Conservation (phyloP, 306 rosid species). For the Acacia acuminata region DNA sequence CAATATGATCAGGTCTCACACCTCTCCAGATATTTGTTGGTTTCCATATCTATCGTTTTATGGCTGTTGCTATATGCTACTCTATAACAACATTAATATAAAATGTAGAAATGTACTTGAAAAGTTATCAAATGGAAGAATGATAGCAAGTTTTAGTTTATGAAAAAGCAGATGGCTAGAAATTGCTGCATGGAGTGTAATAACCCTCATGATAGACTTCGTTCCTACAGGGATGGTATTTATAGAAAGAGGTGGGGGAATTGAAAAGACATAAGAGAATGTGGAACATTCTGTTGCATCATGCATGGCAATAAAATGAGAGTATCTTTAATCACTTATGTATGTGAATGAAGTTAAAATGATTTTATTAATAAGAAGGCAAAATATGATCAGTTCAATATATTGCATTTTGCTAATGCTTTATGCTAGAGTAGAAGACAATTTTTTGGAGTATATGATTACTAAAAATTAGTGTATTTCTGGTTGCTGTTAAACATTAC, state of each 20-base stretch:
- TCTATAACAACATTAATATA: too few species aligned
- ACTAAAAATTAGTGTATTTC: not conserved
- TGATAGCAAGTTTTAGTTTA: constrained; percentile 10
- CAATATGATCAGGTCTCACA: constrained; percentile 74
- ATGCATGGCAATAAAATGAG: not conserved
- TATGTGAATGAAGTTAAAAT: not conserved
- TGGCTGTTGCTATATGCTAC: not conserved
- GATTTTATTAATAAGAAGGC: not conserved
- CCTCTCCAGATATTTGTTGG: constrained; percentile 11
- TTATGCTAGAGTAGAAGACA: not conserved
- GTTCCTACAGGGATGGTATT: not conserved
- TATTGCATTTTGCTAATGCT: not conserved
- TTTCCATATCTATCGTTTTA: not conserved
- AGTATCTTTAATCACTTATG: not conserved
- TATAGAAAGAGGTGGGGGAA: not conserved
- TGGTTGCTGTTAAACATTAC: not conserved
- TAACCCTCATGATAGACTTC: not conserved
- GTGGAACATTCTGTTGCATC: not conserved
- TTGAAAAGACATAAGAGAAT: not conserved
- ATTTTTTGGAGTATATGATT: not conserved
- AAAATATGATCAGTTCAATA: not conserved
- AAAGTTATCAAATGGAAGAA: not conserved
- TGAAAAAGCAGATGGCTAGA: not conserved
- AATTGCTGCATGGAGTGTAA: constrained; percentile 1
- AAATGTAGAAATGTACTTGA: too few species aligned